A percentile compares a stretch with the other conserved stretches of the same genome.
phyloP scores from a whole-genome alignment of 345 rosid species.

The Boechera stricta region DNA sequence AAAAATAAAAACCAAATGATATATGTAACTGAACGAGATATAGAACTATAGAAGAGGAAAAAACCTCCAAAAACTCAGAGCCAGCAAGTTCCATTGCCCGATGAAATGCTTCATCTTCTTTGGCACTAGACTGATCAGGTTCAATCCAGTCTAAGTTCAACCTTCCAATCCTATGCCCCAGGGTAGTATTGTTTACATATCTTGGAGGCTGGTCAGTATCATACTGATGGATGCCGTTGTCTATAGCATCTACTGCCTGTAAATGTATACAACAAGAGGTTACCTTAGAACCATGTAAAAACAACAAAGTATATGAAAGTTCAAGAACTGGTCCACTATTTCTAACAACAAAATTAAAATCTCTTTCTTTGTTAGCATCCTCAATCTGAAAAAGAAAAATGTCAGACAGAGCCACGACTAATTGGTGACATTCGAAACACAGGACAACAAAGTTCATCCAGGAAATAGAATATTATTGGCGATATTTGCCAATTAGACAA shows the following conservation, averaged over 20 bases:
- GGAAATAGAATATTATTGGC: not conserved
- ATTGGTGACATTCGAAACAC: not conserved
- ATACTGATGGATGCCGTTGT: constrained; percentile 77
- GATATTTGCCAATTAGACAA: not conserved
- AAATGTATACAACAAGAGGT: not conserved
- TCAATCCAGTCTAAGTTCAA: constrained; percentile 88
- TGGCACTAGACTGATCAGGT: constrained; percentile 73
- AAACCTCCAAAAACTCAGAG: constrained; percentile 73
- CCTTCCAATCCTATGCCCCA: constrained; percentile 76
- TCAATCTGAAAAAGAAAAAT: not conserved
- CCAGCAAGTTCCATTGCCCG: constrained; percentile 77
- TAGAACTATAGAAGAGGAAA: not conserved
- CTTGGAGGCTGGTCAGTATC: constrained; percentile 76
- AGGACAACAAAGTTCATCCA: not conserved
- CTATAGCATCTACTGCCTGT: constrained; percentile 85
- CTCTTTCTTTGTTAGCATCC: not conserved
- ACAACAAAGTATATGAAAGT: not conserved
- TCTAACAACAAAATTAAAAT: not conserved
- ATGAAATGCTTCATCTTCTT: constrained; percentile 80
- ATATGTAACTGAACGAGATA: not conserved
- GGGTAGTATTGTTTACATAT: constrained; percentile 73
- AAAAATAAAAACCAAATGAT: not conserved
- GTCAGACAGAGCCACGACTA: not conserved
- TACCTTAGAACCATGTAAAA: not conserved
- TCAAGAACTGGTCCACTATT: constrained; percentile 21